Evolutionary conservation across 345 rosid genomes (phyloP), one percentile per base, ranked within the genome.

Genomic region (Gossypium stocksii): DNA sequence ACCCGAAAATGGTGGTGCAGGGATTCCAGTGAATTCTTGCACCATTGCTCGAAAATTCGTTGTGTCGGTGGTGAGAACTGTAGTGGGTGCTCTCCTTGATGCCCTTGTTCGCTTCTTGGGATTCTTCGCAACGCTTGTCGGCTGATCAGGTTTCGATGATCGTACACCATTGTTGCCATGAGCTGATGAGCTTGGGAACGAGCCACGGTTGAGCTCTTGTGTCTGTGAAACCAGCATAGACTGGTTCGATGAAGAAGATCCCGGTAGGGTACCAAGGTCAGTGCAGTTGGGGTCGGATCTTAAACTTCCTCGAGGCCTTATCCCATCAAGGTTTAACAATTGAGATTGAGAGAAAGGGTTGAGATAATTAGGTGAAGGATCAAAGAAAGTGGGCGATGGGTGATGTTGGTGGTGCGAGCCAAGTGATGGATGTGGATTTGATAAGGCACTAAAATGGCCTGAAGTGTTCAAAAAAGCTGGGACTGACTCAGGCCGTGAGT

Each of bases 41-140:
- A 94, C 98, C 96, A 92, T 94, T 72, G 94, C 89, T 78, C 98
- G 76, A 80, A 94, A 94, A 80, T 94, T 94, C 8, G 89, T 83
- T 4, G 97, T 87, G 87, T 94, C 97, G 25, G 98, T 94, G 62
- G 92, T 89, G 45, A 94, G 90, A 77, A 94, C 88, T 0, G 98
- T 92, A 57, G 98, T 94, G 1, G 94, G 97, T 8, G 97, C 97
- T 34, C 97, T 79, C 72, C 98, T 86, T 10, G 98, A 94, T 7
- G 97, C 97, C 80, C 97, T 86, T 1, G 97, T 86, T 72, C 98
- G 77, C 83, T 94, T 94, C 83, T 87, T 92, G 17, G 97, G 89
- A 83, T 92, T 94, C 77, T 86, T 77, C 0, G 77, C 62, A 11
- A 44, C 72, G 75, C 49, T 73, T 41, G 74, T 67, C 41, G 41